Base-by-base conservation (phyloP, 78 protist species). In the Dictyostelium purpureum region DNA sequence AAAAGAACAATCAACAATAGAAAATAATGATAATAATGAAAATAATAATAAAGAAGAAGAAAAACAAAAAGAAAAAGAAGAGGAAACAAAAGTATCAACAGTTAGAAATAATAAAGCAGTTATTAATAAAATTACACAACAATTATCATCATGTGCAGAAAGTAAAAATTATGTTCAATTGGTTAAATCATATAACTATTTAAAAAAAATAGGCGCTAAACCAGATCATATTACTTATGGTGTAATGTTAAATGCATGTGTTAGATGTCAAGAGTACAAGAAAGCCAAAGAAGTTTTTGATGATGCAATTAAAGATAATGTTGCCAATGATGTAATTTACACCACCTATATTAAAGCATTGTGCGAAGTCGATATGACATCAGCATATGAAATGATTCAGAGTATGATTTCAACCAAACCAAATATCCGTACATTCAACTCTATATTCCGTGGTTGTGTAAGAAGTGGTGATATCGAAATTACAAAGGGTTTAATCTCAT, bases 401-500 rank as follows among this genome's bases (percentile, higher is more conserved):
- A 16, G 59, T 5, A 94, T 94, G 96, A 51, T 38, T 26, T 18
- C 43, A 12, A 33, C 75, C 4, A 33, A 33, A 21, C 95, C 94
- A 40, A 94, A 94, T 37, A 49, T 89, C 9, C 49, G 96, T 31
- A 94, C 96, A 0, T 83, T 56, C 52, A 94, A 94, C 18, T 75
- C 96, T 9, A 49, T 94, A 31, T 70, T 94, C 26, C 59, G 96
- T 47, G 96, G 94, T 24, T 79, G 93, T 70, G 45, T 94, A n/a
- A 14, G 95, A 19, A 31, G 57, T 31, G 96, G 96, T 19, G 89
- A 83, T 38, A 12, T 59, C 6, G 89, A 28, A 26, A 67, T 79
- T 40, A 77, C 96, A 0, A 16, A 73, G 26, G 14, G 38, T 28
- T 26, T 94, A 26, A 43, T 77, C 18, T 7, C n/a, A n/a, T 67